Evolutionary conservation across 169 alveolate genomes (phyloP), one percentile per base, ranked within the genome.

Genomic region (Plasmodium yoelii): DNA sequence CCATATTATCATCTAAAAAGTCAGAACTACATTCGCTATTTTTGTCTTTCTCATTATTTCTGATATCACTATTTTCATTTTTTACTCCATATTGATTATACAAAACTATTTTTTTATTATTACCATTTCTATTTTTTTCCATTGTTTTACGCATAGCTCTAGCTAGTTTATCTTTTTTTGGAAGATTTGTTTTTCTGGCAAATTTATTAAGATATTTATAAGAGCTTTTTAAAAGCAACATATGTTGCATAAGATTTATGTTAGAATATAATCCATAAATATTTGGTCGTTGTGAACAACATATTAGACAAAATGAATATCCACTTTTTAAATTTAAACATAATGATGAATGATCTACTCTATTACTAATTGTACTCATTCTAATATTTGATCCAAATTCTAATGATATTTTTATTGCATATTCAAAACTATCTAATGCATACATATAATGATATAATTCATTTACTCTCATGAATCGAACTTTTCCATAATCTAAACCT

Each of bases 381-480:
- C 88, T 6, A 6, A 75, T 28, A 26, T 75, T 75, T 3, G 88
- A 75, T 7, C 88, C 88, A 75, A 75, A 75, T 26, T 75, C 88
- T 7, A 75, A 67, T 1, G 88, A 75, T 5, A 75, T 63, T 34
- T 75, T 75, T 0, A 75, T 74, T 7, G 88, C 88, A 42, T 75
- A 75, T 75, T 75, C 88, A 49, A 75, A 75, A 22, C 47, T 64
- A 63, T 55, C 88, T 49, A 75, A 56, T 13, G 88, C 88, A 49
- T 75, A 75, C 88, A 75, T 75, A 63, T 75, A 75, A 75, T 75
- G 88, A 22, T 75, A 75, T 42, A 75, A 55, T 57, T 75, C 88
- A 51, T 67, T 75, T 10, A 75, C 88, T 53, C 46, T 75, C 88
- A 75, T 75, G 18, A 75, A 75, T 9, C 88, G 69, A 6, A 75